phyloP scores from a whole-genome alignment of 129 eudicot genomes.

The Heracleum sosnowskyi region DNA sequence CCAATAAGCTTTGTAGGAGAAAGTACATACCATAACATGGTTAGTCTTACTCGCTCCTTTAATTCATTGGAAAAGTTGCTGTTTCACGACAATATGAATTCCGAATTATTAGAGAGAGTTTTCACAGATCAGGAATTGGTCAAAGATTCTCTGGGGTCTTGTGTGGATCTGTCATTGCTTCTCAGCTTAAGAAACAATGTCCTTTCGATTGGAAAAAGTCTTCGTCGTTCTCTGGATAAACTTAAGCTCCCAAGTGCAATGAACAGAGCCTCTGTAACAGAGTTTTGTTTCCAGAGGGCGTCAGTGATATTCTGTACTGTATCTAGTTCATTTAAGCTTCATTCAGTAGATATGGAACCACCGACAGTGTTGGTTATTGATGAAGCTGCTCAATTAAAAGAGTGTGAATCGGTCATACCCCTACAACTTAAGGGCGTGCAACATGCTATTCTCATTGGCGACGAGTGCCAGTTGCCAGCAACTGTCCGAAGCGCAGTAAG shows the following conservation, averaged over 20 bases:
- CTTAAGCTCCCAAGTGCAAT: conserved; percentile 32
- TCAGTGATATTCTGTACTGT: conserved; percentile 57
- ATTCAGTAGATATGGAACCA: conserved; percentile 22
- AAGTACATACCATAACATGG: conserved; percentile 21
- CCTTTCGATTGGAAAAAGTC: conserved; percentile 26
- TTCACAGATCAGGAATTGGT: conserved; percentile 15
- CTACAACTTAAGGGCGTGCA: conserved; percentile 35
- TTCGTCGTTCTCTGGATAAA: conserved; percentile 30
- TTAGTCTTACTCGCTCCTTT: conserved; percentile 18
- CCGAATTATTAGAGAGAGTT: conserved; percentile 27
- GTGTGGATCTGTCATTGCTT: conserved; percentile 12
- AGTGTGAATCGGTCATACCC: conserved; percentile 43
- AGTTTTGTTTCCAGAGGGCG: conserved; percentile 49
- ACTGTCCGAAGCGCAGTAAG: conserved; percentile 42
- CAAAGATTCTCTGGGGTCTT: conserved; percentile 9
- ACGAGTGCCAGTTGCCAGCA: conserved; percentile 51
- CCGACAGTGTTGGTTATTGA: conserved; percentile 33
- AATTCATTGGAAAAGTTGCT: conserved; percentile 26
- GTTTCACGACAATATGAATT: conserved; percentile 30
- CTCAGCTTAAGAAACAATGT: conserved; percentile 18
- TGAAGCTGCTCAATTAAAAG: conserved; percentile 52
- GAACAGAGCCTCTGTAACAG: conserved; percentile 14
- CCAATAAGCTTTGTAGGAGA: conserved; percentile 40
- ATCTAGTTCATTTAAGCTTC: conserved; percentile 49
- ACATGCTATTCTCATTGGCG: conserved; percentile 48